A percentile compares a stretch with the other conserved stretches of the same genome.
Evolutionary conservation across 73 alveolate genomes (phyloP).

Genomic region (Paramecium biaurelia): DNA sequence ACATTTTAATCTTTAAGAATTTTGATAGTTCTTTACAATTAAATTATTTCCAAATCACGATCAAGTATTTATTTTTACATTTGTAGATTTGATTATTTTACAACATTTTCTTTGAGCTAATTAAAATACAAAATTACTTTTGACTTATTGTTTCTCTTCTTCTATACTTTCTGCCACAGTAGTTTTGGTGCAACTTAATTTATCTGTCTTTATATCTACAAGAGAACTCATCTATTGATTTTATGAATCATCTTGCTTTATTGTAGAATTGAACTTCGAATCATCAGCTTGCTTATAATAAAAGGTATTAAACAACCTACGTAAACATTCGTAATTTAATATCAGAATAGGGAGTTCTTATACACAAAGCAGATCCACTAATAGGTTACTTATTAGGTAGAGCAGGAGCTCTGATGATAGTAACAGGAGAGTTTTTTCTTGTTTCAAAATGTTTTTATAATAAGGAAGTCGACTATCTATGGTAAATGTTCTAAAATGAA

Average conservation of each 20-base stretch:
- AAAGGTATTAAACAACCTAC: not conserved
- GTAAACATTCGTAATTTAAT: not conserved
- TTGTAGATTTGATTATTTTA: not conserved
- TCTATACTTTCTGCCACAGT: not conserved
- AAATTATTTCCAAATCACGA: not conserved
- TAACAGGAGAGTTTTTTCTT: conserved; percentile 11
- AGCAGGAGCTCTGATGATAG: conserved; percentile 14
- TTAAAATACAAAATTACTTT: not conserved
- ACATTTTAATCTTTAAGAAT: conserved; percentile 28
- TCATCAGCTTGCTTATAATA: not conserved
- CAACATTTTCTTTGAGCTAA: not conserved
- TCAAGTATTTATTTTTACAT: not conserved
- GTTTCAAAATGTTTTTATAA: conserved; percentile 3
- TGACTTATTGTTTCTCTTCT: not conserved
- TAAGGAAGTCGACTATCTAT: conserved; percentile 5
- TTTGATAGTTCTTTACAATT: conserved; percentile 8
- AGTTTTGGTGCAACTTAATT: conserved; percentile 27
- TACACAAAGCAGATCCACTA: not conserved
- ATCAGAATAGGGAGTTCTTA: conserved; percentile 14
- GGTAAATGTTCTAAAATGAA: not conserved
- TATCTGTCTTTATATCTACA: not conserved
- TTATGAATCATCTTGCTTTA: not conserved
- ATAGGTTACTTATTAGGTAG: not conserved
- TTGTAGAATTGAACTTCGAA: not conserved
- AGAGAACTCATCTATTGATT: not conserved